Evolutionary conservation across 164 flowering plant genomes (phyloP).

Genomic region (Liquidambar formosana): DNA sequence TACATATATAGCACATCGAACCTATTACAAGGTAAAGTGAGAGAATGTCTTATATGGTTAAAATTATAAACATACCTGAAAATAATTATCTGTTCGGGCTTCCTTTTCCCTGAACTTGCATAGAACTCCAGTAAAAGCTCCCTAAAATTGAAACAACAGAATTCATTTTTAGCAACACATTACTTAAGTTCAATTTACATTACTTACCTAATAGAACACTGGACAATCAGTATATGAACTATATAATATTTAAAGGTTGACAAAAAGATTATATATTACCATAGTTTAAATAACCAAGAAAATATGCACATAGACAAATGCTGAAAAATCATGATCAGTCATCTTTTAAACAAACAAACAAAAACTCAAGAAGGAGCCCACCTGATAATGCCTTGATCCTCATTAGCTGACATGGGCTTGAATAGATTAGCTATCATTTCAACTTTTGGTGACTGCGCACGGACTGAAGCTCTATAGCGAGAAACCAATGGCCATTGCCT

Average conservation of each 20-base stretch:
- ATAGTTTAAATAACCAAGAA: background rate
- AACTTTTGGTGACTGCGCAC: constrained; percentile 26
- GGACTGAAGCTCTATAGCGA: constrained; percentile 22
- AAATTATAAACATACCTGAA: constrained; percentile 15
- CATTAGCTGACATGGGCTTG: constrained; percentile 6
- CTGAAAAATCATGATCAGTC: background rate
- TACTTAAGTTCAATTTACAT: background rate
- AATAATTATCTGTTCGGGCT: constrained; percentile 24
- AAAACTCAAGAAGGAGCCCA: background rate
- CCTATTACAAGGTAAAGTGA: too few relatives aligned
- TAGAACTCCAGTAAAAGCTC: constrained; percentile 14
- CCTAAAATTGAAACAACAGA: background rate
- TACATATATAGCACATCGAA: too few relatives aligned
- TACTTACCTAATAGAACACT: background rate
- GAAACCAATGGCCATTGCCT: constrained; percentile 28
- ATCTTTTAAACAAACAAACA: background rate
- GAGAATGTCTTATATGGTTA: too few relatives aligned
- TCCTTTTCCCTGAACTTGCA: constrained; percentile 14
- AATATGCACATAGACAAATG: background rate
- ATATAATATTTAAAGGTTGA: too few relatives aligned
- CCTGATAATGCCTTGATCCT: constrained; percentile 24
- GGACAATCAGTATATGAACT: background rate
- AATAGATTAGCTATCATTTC: constrained; percentile 29
- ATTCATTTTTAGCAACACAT: background rate
- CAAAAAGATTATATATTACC: background rate